Percentiles rank a stretch among this genome's conserved stretches.
Conservation (phyloP, 2,329 filamentous ascomycete species). For the Cladosporium phlei region DNA sequence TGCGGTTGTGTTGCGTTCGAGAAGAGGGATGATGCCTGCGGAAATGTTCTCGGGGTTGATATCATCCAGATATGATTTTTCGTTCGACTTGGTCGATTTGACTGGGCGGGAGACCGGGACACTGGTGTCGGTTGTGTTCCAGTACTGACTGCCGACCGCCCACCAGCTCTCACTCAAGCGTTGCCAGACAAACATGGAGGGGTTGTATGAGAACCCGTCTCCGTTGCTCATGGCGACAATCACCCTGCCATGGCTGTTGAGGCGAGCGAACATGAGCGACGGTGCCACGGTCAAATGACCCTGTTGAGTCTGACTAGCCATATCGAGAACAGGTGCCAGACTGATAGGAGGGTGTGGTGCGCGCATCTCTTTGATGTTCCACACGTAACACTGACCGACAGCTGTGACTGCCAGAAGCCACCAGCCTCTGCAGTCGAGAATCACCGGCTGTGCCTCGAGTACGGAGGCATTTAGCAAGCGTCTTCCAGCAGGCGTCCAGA, state of each 20-base stretch:
- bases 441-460: conserved; percentile 87
- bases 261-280: conserved; percentile 80
- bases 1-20: conserved; percentile 91
- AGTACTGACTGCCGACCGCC: conserved; percentile 96
- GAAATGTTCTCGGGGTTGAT: conserved; percentile 62
- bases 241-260: conserved; percentile 82
- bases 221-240: conserved; percentile 91
- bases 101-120: conserved; percentile 50
- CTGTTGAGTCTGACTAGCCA: conserved; percentile 73
- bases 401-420: conserved; percentile 89
- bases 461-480: conserved; percentile 79
- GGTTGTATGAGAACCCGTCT: conserved; percentile 86
- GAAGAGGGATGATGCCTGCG: conserved; percentile 83
- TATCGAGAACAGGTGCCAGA: conserved; percentile 80
- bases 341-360: conserved; percentile 81
- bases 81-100: conserved; percentile 2
- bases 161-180: conserved; percentile 96
- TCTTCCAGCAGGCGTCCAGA: conserved; percentile 88
- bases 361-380: conserved; percentile 79
- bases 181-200: conserved; percentile 85
- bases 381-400: conserved; percentile 84
- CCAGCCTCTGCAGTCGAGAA: conserved; percentile 82
- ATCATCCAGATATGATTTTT: conserved; percentile 6
- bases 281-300: conserved; percentile 74
- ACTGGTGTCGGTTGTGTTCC: conserved; percentile 94